Evolutionary conservation across 2,329 filamentous ascomycete species (phyloP).

Genomic region (Cladosporium halotolerans): DNA sequence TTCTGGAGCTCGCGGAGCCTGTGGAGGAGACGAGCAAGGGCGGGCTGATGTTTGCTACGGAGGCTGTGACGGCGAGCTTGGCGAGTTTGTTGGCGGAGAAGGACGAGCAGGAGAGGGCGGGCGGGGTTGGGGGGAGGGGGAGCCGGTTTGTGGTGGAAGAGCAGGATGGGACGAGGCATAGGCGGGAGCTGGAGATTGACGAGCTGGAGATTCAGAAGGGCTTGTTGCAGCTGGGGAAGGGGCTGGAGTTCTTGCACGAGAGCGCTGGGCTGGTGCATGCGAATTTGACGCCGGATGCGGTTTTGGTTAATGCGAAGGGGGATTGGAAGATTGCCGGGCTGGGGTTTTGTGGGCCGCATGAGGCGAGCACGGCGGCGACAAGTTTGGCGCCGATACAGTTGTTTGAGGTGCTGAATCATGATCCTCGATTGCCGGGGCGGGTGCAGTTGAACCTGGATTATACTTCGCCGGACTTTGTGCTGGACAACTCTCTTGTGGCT

Average conservation of each 20-base stretch:
- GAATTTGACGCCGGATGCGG: slow-evolving; percentile 87
- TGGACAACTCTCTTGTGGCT: slow-evolving; percentile 80
- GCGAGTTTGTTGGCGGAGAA: slow-evolving; percentile 77
- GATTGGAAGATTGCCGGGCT: slow-evolving; percentile 99
- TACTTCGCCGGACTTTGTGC: slow-evolving; percentile 86
- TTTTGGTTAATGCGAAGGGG: slow-evolving; percentile 93
- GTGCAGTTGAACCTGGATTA: slow-evolving; percentile 92
- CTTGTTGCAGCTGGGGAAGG: slow-evolving; percentile 84
- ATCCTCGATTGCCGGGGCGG: slow-evolving; percentile 70
- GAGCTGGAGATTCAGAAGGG: slow-evolving; percentile 98
- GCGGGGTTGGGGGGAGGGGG: slow-evolving; percentile 57
- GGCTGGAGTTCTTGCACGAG: slow-evolving; percentile 90
- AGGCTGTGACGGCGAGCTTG: slow-evolving; percentile 83
- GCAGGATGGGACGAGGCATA: slow-evolving; percentile 60
- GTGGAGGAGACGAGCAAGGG: slow-evolving; percentile 90
- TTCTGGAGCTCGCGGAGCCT: slow-evolving; percentile 88
- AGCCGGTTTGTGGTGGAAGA: slow-evolving; percentile 80
- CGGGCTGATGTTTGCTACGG: slow-evolving; percentile 91
- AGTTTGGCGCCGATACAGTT: slow-evolving; percentile 75
- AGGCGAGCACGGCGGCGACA: slow-evolving; percentile 58
- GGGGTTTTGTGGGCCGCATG: slow-evolving; percentile 76
- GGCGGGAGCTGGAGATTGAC: slow-evolving; percentile 85
- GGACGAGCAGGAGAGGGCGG: slow-evolving; percentile 71
- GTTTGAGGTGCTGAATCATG: slow-evolving; percentile 76
- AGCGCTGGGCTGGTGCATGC: slow-evolving; percentile 90